A percentile compares a stretch with the other conserved stretches of the same genome.
Evolutionary conservation across 2,329 filamentous ascomycete species (phyloP).

Genomic region (Scedosporium aurantiacum): DNA sequence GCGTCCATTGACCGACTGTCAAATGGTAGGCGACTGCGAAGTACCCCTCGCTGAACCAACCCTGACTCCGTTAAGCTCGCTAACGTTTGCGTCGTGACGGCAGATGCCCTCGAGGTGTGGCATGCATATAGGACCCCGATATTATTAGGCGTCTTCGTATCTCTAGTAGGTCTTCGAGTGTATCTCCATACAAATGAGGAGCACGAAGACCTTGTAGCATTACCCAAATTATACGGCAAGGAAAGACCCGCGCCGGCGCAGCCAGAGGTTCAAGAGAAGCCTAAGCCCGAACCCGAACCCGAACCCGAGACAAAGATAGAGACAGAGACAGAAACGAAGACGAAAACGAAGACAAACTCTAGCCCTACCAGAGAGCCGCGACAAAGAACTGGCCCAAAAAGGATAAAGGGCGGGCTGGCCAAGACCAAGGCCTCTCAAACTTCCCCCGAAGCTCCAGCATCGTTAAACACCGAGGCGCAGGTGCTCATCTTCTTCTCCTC

Average conservation of each 20-base stretch:
- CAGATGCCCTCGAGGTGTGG: constrained; percentile 32
- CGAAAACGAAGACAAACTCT: constrained; percentile 6
- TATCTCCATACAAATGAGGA: constrained; percentile 29
- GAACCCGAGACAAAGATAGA: not conserved
- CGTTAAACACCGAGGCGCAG: constrained; percentile 43
- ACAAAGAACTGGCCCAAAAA: constrained; percentile 31
- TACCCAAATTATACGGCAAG: constrained; percentile 25
- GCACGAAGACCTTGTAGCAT: constrained; percentile 22
- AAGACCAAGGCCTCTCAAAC: constrained; percentile 18
- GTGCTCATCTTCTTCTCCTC: constrained; percentile 83
- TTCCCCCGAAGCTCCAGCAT: constrained; percentile 6
- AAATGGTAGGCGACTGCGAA: not conserved
- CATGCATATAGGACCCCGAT: constrained; percentile 34
- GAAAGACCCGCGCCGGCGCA: constrained; percentile 1
- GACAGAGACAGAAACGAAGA: not conserved
- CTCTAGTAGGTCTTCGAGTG: constrained; percentile 27
- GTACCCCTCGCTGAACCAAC: not conserved
- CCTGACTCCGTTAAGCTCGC: not conserved
- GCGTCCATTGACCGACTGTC: not conserved
- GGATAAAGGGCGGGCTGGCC: constrained; percentile 35
- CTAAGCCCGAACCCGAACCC: constrained; percentile 4
- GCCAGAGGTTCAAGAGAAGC: not conserved
- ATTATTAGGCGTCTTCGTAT: constrained; percentile 25
- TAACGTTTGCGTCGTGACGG: not conserved
- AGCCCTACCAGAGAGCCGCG: constrained; percentile 17